phyloP scores from a whole-genome alignment of 768 basidiomycete genomes.

The Xerocomus spinulosus region DNA sequence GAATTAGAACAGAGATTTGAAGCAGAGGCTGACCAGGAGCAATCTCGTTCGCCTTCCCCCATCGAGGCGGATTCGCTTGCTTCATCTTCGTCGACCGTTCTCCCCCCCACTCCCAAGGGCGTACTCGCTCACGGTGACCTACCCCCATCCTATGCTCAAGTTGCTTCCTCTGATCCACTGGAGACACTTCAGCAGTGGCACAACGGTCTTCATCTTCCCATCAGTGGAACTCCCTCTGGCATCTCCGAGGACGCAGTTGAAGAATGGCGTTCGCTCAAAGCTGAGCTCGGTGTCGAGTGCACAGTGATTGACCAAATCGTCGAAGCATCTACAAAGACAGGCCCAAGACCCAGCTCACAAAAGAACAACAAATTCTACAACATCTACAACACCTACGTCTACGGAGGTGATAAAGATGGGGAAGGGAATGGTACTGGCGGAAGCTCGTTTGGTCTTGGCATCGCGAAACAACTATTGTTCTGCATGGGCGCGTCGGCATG shows the following conservation, averaged over 20 bases:
- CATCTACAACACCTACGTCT: constrained; percentile 75
- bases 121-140: constrained; percentile 41
- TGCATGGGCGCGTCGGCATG: constrained; percentile 61
- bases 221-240: constrained; percentile 43
- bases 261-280: constrained; percentile 78
- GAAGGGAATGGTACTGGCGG: constrained; percentile 16
- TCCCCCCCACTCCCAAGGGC: constrained; percentile 66
- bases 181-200: constrained; percentile 72
- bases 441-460: constrained; percentile 29
- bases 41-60: constrained; percentile 45
- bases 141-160: constrained; percentile 71
- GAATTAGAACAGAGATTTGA: constrained; percentile 37
- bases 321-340: constrained; percentile 34
- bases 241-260: constrained; percentile 64
- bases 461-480: constrained; percentile 47
- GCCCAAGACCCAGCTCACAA: constrained; percentile 32
- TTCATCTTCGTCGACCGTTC: constrained; percentile 69
- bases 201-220: constrained; percentile 46
- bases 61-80: constrained; percentile 52
- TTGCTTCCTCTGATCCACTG: constrained; percentile 46
- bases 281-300: constrained; percentile 75
- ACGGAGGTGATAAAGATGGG: constrained; percentile 41
- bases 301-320: constrained; percentile 70
- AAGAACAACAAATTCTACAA: constrained; percentile 69
- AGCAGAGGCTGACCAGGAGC: constrained; percentile 21